Evolutionary conservation across 169 alveolate genomes (phyloP).

Genomic region (Plasmodium vivax): DNA sequence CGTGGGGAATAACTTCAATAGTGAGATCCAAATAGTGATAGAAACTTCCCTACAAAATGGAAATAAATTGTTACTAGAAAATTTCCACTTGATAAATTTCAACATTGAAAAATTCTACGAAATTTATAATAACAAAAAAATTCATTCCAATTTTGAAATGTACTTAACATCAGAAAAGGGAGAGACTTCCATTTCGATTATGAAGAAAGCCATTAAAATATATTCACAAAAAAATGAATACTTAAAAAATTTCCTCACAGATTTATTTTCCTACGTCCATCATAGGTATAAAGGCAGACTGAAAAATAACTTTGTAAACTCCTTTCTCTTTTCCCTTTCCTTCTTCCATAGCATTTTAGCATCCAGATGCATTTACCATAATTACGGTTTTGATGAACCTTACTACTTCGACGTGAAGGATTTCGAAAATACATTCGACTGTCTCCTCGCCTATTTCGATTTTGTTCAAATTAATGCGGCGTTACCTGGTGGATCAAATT

Average conservation of each 20-base stretch:
- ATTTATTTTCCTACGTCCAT: slow-evolving; percentile 19
- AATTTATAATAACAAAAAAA: slow-evolving; percentile 54
- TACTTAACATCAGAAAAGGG: slow-evolving; percentile 38
- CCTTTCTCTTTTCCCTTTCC: slow-evolving; percentile 51
- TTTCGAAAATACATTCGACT: slow-evolving; percentile 65
- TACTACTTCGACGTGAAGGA: slow-evolving; percentile 41
- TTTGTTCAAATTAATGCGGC: slow-evolving; percentile 6
- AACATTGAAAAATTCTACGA: slow-evolving; percentile 68
- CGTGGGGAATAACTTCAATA: slow-evolving; percentile 66
- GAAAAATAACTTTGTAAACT: slow-evolving; percentile 49
- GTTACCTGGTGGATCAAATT: neutral
- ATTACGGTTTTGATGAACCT: slow-evolving; percentile 55
- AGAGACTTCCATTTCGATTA: neutral
- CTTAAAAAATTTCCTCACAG: slow-evolving; percentile 31
- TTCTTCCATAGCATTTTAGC: slow-evolving; percentile 49
- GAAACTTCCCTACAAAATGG: slow-evolving; percentile 71
- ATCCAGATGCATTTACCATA: slow-evolving; percentile 36
- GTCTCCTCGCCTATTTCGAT: slow-evolving; percentile 26
- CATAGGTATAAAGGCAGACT: slow-evolving; percentile 40
- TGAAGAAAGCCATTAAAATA: slow-evolving; percentile 55
- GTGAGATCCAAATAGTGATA: slow-evolving; percentile 56
- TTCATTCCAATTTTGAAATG: slow-evolving; percentile 66
- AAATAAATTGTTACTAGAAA: slow-evolving; percentile 60
- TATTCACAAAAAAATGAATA: slow-evolving; percentile 30
- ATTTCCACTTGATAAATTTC: slow-evolving; percentile 49